Evolutionary conservation across 2,329 filamentous ascomycete genomes (phyloP).

Genomic region (Paecilomyces sp.): DNA sequence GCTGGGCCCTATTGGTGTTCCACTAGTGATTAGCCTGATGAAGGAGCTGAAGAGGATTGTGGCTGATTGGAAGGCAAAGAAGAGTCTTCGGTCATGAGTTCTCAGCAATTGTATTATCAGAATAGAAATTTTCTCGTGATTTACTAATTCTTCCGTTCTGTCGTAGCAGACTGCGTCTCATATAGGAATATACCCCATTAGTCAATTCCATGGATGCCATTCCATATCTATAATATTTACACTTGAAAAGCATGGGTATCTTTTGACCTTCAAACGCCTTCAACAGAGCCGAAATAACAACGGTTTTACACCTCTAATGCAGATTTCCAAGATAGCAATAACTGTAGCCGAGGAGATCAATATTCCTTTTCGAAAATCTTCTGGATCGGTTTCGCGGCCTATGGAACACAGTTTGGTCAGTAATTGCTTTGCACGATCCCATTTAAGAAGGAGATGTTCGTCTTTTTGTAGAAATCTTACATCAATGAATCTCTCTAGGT

Average conservation of each 20-base stretch:
- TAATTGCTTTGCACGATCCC: background rate
- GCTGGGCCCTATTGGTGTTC: conserved; percentile 83
- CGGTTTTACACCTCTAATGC: background rate
- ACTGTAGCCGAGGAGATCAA: conserved; percentile 8
- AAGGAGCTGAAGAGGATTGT: conserved; percentile 65
- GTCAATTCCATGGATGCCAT: background rate
- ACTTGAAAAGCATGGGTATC: background rate
- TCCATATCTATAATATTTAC: background rate
- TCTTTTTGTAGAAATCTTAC: conserved; percentile 41
- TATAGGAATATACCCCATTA: background rate
- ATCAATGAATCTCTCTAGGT: conserved; percentile 90
- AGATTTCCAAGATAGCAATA: no score
- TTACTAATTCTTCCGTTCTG: background rate
- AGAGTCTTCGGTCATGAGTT: background rate
- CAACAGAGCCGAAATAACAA: background rate
- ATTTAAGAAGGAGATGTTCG: background rate
- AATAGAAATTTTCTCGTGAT: background rate
- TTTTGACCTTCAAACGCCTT: background rate
- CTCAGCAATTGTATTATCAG: background rate
- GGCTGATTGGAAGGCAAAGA: conserved; percentile 22
- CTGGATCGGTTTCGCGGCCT: conserved; percentile 84
- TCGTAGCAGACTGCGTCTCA: background rate
- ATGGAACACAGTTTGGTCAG: conserved; percentile 8
- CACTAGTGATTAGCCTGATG: conserved; percentile 72
- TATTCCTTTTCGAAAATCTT: conserved; percentile 73